Base-by-base conservation (phyloP, 768 basidiomycete genomes). In the Kwoniella heveanensis region DNA sequence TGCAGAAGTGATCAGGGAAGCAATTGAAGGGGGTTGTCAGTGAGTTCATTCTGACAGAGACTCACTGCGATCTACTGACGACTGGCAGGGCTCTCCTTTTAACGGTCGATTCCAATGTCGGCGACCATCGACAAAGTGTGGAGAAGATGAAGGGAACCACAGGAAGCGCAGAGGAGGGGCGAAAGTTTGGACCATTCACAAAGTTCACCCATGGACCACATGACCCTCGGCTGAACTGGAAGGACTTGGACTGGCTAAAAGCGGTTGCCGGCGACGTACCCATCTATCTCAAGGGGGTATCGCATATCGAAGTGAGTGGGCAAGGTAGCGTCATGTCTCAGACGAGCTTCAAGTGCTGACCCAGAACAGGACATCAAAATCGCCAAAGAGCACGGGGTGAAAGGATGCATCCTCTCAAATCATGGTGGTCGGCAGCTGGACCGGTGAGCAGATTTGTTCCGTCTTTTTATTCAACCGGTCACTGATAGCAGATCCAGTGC, bases 51-150 rank as follows among this genome's bases (percentile, higher is more conserved):
- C 51, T 39, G 52, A 25, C 25, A 44, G 39, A 3, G 8, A 10
- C 8, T 10, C 39, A 44, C 8, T 9, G n/a, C 19, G 6, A 3
- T 29, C 24, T 61, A 26, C 39, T 46, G 21, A 29, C 17, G 9
- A 44, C 2, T 51, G 27, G 8, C 81, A 92, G 88, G 56, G 92
- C 90, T 0, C 89, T 97, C 54, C 88, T 91, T 73, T 80, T 97
- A 49, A 95, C 93, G 1, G 92, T 94, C 1, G 93, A 97, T 79
- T 90, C 91, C 1, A 83, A 90, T 26, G 86, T 90, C 27, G 65
- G 65, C 7, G 73, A 71, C 47, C 64, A 52, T 48, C 62, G 73
- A 26, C 71, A 71, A 47, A 57, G 49, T 17, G 66, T 65, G n/a
- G 73, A 75, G 48, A 77, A 76, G 66, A 47, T 75, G 32, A 77